Base-by-base conservation (phyloP, 2,329 filamentous ascomycete genomes). In the Colletotrichum tofieldiae region DNA sequence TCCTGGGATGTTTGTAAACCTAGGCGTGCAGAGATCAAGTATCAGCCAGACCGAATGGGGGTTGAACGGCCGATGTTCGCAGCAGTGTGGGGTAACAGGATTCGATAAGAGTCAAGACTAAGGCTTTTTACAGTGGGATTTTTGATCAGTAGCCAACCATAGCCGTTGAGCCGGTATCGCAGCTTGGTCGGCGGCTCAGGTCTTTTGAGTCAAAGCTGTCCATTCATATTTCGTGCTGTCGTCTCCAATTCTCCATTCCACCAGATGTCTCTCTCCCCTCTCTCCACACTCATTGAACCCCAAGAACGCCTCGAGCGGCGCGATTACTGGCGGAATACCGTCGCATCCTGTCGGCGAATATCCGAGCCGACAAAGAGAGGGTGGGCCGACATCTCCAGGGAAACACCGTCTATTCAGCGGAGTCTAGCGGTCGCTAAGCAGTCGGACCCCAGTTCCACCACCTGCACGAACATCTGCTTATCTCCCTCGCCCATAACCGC, bases 361-460 rank as follows among this genome's bases (percentile, higher is more conserved):
- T 64, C 43, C 41, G 69, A 45, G 35, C 69, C 59, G 65, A 72
- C 54, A 47, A 23, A 7, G 26, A 11, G 16, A 63, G 43, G 39
- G 65, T 64, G 54, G 59, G 16, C 58, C 59, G 54, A 64, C 20
- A 32, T 47, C 35, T 60, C 37, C 29, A 49, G 49, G 68, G 23
- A 41, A 29, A 43, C 47, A 54, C 52, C n/a, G 60, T 71, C 64
- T 68, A 59, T 72, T 64, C 65, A 39, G 69, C 69, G 52, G 69
- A 68, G 58, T 58, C 65, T 47, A 68, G 68, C 58, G 58, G 68
- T 39, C 64, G 60, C 60, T 55, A 20, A 52, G 20, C 29, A 4
- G 18, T 63, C 7, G 32, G 47, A 12, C 35, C 60, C 47, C 45
- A 8, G 16, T 12, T 37, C 12, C 9, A 26, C 20, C 26, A 18